These are phyloP conservation scores for Nannochloropsis limnetica DNA, from an alignment of 352 stramenopile species.

Conservation along the genomic window DNA sequence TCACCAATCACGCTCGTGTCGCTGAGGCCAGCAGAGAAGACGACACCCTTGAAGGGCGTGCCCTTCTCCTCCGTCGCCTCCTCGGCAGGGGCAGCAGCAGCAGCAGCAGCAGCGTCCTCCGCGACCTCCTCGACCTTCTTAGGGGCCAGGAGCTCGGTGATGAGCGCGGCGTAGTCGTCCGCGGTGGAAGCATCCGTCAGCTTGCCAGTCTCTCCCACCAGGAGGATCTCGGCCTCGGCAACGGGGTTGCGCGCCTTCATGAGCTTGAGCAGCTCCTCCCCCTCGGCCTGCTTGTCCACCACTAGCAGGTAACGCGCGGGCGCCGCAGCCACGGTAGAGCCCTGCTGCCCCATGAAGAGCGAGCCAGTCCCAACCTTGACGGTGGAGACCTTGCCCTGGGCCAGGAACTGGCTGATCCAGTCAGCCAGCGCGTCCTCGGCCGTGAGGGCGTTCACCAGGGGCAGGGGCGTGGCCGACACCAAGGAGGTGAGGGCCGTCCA, in stretches of 20 bases:
- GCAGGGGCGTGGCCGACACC: constrained; percentile 11
- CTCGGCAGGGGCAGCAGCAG: not conserved
- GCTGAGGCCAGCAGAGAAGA: constrained; percentile 2
- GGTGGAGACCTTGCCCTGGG: not conserved
- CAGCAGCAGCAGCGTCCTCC: not conserved
- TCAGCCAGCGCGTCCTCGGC: constrained; percentile 13
- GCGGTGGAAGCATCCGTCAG: not conserved
- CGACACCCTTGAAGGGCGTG: constrained; percentile 19
- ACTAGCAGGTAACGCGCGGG: not conserved
- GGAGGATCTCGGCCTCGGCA: constrained; percentile 6
- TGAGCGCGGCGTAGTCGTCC: constrained; percentile 4
- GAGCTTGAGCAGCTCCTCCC: not conserved
- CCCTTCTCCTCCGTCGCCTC: not conserved
- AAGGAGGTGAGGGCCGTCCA: constrained; percentile 26
- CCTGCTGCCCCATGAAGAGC: not conserved
- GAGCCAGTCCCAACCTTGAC: not conserved
- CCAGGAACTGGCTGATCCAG: not conserved
- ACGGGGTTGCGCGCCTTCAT: not conserved
- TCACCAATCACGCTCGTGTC: constrained; percentile 33
- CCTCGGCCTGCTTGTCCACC: not conserved
- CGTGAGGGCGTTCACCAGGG: not conserved
- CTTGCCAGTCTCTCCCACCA: not conserved
- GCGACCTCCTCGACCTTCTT: not conserved
- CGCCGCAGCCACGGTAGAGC: not conserved
- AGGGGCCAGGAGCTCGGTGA: not conserved